Evolutionary conservation across 257 asterid genomes (phyloP).

Genomic region (Ilex aquifolium): DNA sequence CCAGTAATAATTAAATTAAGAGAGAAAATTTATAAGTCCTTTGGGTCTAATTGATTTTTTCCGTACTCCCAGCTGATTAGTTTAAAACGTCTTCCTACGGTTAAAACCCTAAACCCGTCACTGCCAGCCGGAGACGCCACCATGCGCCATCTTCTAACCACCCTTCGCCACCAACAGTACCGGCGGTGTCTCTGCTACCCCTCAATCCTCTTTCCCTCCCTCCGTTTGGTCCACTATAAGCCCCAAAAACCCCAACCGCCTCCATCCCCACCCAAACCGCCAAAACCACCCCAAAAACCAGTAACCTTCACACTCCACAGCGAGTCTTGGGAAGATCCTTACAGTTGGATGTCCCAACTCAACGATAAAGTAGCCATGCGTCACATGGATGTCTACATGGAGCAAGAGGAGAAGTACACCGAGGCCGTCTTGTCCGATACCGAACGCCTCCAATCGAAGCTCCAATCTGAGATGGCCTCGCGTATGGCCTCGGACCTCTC

Average conservation of each 20-base stretch:
- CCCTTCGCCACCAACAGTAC: conserved; percentile 36
- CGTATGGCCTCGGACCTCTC: conserved; percentile 73
- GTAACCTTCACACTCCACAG: conserved; percentile 61
- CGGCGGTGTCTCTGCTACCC: conserved; percentile 11
- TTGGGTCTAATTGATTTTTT: too few relatives aligned
- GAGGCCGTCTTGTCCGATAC: conserved; percentile 87
- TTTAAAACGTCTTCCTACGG: background rate
- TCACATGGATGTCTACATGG: conserved; percentile 96
- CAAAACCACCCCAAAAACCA: conserved; percentile 82
- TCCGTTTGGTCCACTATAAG: conserved; percentile 55
- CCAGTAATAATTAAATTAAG: too few relatives aligned
- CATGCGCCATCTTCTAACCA: conserved; percentile 67
- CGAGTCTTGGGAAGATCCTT: conserved; percentile 82
- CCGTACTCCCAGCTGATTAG: too few relatives aligned
- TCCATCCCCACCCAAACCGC: conserved; percentile 70
- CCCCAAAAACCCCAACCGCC: conserved; percentile 66
- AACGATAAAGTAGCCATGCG: conserved; percentile 88
- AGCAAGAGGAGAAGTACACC: conserved; percentile 95
- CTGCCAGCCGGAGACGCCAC: conserved; percentile 9
- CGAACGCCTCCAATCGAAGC: conserved; percentile 69
- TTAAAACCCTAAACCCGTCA: conserved; percentile 12
- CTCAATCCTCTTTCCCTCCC: conserved; percentile 3
- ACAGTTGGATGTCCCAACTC: conserved; percentile 89
- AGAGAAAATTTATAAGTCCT: too few relatives aligned
- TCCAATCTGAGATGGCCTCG: conserved; percentile 80